phyloP scores from a whole-genome alignment of 2,329 filamentous ascomycete species.

The Plenodomus lindquistii region DNA sequence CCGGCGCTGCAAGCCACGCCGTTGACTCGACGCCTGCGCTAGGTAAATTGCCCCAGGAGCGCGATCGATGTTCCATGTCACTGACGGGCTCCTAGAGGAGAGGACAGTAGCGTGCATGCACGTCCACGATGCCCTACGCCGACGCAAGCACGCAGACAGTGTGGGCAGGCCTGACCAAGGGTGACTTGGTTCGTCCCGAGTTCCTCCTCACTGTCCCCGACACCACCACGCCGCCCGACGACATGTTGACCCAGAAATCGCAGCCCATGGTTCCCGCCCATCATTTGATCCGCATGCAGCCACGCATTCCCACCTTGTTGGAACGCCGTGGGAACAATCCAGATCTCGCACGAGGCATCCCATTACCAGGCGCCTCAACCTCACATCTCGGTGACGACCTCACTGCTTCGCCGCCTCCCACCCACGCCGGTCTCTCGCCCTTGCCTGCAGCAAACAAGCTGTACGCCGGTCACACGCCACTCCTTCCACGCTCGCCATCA shows the following conservation, averaged over 20 bases:
- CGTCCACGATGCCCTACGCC: constrained; percentile 32
- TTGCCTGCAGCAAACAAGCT: constrained; percentile 39
- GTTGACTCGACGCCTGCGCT: no score
- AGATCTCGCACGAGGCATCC: constrained; percentile 26
- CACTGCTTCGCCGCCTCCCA: constrained; percentile 38
- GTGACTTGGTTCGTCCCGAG: constrained; percentile 28
- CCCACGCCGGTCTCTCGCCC: constrained; percentile 35
- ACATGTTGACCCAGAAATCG: constrained; percentile 29
- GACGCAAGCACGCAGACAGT: constrained; percentile 35
- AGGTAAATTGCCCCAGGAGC: not conserved
- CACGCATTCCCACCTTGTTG: constrained; percentile 16
- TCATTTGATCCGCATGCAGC: constrained; percentile 2
- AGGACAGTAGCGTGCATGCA: constrained; percentile 20
- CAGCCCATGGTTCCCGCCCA: constrained; percentile 15
- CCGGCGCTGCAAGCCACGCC: not conserved
- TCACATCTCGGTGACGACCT: constrained; percentile 26
- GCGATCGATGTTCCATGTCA: not conserved
- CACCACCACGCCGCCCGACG: constrained; percentile 37
- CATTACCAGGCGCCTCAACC: constrained; percentile 17
- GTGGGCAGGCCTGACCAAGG: constrained; percentile 36
- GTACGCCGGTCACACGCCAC: constrained; percentile 44
- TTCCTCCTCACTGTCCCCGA: constrained; percentile 26
- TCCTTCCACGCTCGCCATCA: constrained; percentile 26
- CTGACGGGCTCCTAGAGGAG: constrained; percentile 25
- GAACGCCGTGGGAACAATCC: constrained; percentile 29